phyloP scores from a whole-genome alignment of 768 basidiomycete species.

The Hygrocybe punicea region DNA sequence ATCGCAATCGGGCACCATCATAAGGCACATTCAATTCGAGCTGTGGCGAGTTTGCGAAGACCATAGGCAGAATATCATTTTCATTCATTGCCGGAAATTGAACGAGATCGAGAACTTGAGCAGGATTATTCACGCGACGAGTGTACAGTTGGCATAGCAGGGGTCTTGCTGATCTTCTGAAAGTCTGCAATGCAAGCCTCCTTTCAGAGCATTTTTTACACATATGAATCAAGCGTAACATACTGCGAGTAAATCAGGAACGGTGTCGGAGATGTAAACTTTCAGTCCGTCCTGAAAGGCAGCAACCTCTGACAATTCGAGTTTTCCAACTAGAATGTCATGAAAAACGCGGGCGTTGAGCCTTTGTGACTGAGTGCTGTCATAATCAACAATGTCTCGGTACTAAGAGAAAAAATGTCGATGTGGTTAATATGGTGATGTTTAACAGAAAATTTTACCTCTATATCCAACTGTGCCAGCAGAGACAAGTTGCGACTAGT shows the following conservation, averaged over 20 bases:
- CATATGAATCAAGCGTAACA: not conserved
- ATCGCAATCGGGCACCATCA: not conserved
- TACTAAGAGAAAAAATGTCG: not conserved
- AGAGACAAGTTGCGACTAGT: not conserved
- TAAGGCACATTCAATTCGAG: not conserved
- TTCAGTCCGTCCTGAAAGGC: not conserved
- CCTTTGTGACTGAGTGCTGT: not conserved
- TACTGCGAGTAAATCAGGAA: not conserved
- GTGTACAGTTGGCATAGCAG: not conserved
- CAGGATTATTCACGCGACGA: not conserved
- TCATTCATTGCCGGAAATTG: not conserved
- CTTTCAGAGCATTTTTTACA: not conserved
- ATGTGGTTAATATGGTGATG: not conserved
- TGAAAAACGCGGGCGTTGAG: not conserved
- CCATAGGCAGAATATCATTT: not conserved
- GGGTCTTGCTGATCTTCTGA: not conserved
- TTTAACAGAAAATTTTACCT: not conserved
- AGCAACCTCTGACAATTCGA: not conserved
- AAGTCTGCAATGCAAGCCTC: not conserved
- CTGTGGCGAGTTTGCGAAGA: not conserved
- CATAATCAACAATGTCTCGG: not conserved
- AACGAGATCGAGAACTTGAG: not conserved
- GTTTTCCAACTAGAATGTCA: not conserved
- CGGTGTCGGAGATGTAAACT: not conserved
- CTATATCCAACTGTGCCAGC: not conserved